Base-by-base conservation (phyloP, 805 yeast species). In the Candida ipomoeae region DNA sequence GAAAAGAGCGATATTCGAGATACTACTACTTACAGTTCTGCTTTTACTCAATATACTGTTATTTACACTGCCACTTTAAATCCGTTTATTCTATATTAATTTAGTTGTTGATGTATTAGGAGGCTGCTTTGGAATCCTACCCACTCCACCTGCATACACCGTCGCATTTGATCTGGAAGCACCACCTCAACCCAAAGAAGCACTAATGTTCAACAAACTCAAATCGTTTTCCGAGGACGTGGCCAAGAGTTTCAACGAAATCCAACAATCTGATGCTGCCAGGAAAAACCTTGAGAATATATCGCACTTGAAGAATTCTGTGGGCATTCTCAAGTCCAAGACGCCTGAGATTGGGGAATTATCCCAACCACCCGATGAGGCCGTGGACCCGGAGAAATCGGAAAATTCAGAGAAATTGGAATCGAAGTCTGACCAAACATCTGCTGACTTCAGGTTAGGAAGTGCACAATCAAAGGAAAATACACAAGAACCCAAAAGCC, bases 271-370 rank as follows among this genome's bases (percentile, higher is more conserved):
- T 40, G 65, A 46, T 20, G 40, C 50, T 43, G 44, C 39, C 7
- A 48, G 44, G 29, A 44, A 43, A 37, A 56, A 48, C 40, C 26
- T 21, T 6, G 56, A 53, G 26, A 49, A 53, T n/a, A 49, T 68
- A 23, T 52, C 55, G 18, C 72, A 68, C 41, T 53, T 74, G 57
- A 69, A 73, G 52, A 65, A 62, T 32, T 67, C 66, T 32, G 54
- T 65, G 26, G 64, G 60, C 47, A 61, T 76, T 1, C 61, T 81
- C 33, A 54, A 62, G 18, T 69, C 74, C 5, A 56, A 61, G 46
- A 80, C 86, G 3, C 85, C 84, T 0, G 78, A 71, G 40, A 69
- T 74, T 3, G 66, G 62, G 2, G 75, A 70, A 2, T 60, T 81
- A 51, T 63, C 67, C 0, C 82, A 77, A 51, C 84, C 84, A 1